Percentiles rank a stretch among this genome's conserved stretches.
Conservation (phyloP, 441 rosid species). For the Erodium moschatum region DNA sequence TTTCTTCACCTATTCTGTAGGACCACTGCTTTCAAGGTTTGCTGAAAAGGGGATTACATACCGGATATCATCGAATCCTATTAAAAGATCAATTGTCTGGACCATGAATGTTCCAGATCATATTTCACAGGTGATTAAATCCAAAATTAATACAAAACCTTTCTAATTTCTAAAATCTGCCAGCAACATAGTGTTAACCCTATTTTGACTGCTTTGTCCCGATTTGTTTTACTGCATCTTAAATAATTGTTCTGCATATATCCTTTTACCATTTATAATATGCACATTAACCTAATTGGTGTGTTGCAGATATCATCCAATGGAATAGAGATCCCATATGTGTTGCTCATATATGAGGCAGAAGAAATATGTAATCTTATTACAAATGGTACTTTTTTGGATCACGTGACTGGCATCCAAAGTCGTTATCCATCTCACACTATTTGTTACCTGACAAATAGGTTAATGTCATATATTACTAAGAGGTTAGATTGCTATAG, state of each 20-base stretch:
- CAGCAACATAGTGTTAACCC: background rate
- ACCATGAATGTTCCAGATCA: constrained; percentile 67
- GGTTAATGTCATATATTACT: constrained; percentile 63
- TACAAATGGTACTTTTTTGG: constrained; percentile 40
- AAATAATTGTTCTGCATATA: no score
- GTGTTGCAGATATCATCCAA: constrained; percentile 48
- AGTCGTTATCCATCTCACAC: constrained; percentile 63
- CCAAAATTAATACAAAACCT: constrained; percentile 9
- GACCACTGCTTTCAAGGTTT: constrained; percentile 77
- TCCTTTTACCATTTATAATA: no score
- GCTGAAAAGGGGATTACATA: constrained; percentile 69
- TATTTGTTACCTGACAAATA: constrained; percentile 80
- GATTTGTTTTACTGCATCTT: no score
- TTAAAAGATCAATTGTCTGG: constrained; percentile 86
- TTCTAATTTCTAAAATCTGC: background rate
- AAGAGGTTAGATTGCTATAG: constrained; percentile 46
- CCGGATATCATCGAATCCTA: constrained; percentile 61
- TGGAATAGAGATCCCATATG: constrained; percentile 46
- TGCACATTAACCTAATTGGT: constrained; percentile 16
- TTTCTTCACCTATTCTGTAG: constrained; percentile 32
- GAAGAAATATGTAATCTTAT: constrained; percentile 83
- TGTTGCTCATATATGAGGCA: constrained; percentile 63
- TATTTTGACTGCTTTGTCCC: no score
- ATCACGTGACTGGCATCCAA: constrained; percentile 52
- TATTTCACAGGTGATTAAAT: constrained; percentile 49